Conservation (phyloP, 2,329 filamentous ascomycete species). For the Knufia petricola region DNA sequence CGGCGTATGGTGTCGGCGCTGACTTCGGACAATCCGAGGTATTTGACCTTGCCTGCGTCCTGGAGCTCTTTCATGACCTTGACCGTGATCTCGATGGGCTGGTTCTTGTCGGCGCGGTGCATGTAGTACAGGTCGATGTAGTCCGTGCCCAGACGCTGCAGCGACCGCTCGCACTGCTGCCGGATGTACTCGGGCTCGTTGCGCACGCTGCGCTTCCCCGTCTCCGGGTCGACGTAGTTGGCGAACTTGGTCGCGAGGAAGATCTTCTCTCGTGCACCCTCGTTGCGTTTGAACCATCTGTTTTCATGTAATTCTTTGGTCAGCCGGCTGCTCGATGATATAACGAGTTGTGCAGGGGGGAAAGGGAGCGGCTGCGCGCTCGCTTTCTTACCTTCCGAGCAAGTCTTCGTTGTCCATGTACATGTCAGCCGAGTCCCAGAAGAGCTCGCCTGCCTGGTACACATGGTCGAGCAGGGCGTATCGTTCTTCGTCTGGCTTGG, state of each 20-base stretch:
- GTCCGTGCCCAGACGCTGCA: conserved; percentile 26
- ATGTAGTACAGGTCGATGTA: conserved; percentile 39
- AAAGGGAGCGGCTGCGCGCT: neutral
- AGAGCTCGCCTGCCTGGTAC: conserved; percentile 25
- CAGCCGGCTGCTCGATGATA: conserved; percentile 21
- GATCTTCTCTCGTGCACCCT: conserved; percentile 21
- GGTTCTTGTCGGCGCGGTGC: conserved; percentile 32
- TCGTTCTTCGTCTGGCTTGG: conserved; percentile 40
- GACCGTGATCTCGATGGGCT: conserved; percentile 30
- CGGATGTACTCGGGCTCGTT: conserved; percentile 27
- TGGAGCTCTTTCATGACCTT: conserved; percentile 35
- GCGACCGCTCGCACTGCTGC: conserved; percentile 23
- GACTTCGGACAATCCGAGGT: conserved; percentile 41
- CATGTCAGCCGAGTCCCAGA: conserved; percentile 29
- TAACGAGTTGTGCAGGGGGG: no score
- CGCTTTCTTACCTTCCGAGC: conserved; percentile 25
- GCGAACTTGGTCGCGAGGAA: conserved; percentile 23
- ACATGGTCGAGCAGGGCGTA: conserved; percentile 34
- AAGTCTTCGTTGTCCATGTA: conserved; percentile 28
- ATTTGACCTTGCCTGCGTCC: conserved; percentile 41
- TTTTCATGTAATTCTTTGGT: no score
- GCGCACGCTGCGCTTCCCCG: conserved; percentile 12
- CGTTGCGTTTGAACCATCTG: conserved; percentile 23
- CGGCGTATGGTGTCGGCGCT: conserved; percentile 39
- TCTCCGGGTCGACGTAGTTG: conserved; percentile 20